phyloP scores from a whole-genome alignment of 106 monocot genomes.

The Allium fistulosum region DNA sequence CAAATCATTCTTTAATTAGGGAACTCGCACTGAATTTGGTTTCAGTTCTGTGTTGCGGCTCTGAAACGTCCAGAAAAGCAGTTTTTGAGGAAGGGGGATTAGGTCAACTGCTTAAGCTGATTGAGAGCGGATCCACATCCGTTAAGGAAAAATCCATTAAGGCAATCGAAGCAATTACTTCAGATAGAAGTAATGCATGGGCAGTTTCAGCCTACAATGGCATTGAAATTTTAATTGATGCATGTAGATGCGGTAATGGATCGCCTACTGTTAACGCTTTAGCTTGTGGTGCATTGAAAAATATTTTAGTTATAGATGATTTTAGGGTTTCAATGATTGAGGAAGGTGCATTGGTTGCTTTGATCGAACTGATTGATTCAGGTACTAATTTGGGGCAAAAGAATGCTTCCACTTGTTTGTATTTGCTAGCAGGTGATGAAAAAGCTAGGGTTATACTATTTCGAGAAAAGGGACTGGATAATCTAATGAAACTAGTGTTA shows the following conservation, averaged over 20 bases:
- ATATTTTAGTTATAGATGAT: slow-evolving; percentile 46
- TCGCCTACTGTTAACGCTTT: slow-evolving; percentile 25
- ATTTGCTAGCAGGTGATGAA: slow-evolving; percentile 40
- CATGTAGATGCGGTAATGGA: slow-evolving; percentile 39
- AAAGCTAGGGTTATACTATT: slow-evolving; percentile 34
- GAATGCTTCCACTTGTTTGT: slow-evolving; percentile 52
- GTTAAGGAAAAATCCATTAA: slow-evolving; percentile 37
- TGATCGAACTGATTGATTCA: slow-evolving; percentile 40
- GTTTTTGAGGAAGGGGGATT: slow-evolving; percentile 81
- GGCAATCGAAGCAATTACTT: slow-evolving; percentile 51
- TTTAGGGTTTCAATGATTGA: slow-evolving; percentile 43
- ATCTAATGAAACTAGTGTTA: slow-evolving; percentile 35
- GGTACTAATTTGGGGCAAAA: slow-evolving; percentile 16
- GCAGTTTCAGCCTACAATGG: slow-evolving; percentile 78
- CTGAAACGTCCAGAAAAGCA: slow-evolving; percentile 38
- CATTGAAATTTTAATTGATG: slow-evolving; percentile 39
- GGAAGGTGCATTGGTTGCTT: slow-evolving; percentile 61
- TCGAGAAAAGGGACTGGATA: slow-evolving; percentile 33
- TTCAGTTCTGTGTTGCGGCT: slow-evolving; percentile 44
- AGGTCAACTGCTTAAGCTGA: slow-evolving; percentile 71
- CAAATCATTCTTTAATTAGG: slow-evolving; percentile 38
- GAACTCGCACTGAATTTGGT: slow-evolving; percentile 44
- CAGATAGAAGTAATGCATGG: slow-evolving; percentile 62
- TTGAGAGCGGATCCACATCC: slow-evolving; percentile 41
- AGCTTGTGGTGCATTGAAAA: slow-evolving; percentile 38